Percentiles rank a stretch among this genome's conserved stretches.
Conservation (phyloP, 257 asterid genomes). For the Jaltomata sinuosa region DNA sequence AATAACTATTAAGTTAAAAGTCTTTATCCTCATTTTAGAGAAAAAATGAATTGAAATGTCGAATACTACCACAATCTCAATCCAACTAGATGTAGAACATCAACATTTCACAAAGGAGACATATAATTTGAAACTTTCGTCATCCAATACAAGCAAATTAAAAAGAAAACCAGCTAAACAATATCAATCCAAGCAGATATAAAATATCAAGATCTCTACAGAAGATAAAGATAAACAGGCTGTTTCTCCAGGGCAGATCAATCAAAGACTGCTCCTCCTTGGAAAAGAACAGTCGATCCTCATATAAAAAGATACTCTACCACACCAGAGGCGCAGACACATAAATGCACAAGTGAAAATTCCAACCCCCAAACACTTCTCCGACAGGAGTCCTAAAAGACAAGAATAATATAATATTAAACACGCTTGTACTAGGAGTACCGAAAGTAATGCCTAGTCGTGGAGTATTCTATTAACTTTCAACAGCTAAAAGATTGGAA, state of each 20-base stretch:
- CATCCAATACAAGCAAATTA: background rate
- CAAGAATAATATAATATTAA: background rate
- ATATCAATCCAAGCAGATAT: background rate
- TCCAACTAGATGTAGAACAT: background rate
- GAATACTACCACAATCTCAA: background rate
- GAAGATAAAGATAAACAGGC: background rate
- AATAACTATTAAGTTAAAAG: background rate
- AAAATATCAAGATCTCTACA: background rate
- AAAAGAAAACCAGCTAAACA: background rate
- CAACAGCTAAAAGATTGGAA: background rate
- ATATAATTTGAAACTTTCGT: background rate
- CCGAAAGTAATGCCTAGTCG: background rate
- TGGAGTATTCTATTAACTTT: background rate
- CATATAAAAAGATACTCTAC: background rate
- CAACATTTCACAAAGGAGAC: background rate
- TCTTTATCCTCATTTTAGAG: background rate
- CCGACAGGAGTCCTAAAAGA: background rate
- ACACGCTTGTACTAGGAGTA: background rate
- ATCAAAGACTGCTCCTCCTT: background rate
- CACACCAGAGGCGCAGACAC: background rate
- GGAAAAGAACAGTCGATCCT: background rate
- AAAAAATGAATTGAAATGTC: background rate
- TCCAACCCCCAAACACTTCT: background rate
- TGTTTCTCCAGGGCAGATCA: background rate
- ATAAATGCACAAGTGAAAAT: background rate